Evolutionary conservation across 371 early-diverging fungal species (phyloP), one percentile per base, ranked within the genome.

Genomic region (Mycotypha africana): DNA sequence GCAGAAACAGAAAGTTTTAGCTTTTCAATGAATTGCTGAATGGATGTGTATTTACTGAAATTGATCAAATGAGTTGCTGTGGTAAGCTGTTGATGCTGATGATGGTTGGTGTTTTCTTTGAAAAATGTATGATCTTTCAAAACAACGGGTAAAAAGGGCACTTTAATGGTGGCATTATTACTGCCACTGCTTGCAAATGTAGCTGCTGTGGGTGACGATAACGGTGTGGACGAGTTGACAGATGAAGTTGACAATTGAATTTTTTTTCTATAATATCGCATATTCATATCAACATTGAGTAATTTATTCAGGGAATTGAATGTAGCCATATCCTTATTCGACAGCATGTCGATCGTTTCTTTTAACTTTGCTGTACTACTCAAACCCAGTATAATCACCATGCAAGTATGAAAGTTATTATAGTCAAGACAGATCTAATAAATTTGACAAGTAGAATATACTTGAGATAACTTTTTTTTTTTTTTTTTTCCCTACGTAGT

Each of bases 401-500:
- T 74, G 19, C 57, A 54, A 2, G 74, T 68, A 51, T 74, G 74
- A 26, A 63, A 74, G 25, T 70, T 70, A 45, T 64, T 74, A 56
- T 63, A 57, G 16, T 63, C 70, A 2, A 61, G 44, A 19, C 74
- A 74, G 14, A 53, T 23, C 70, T 63, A 38, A 11, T 33, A 11
- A 11, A 33, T 4, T 9, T 11, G n/a, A 9, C 4, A n/a, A 14
- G 4, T 16, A 11, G 12, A 2, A 14, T 6, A 33, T 14, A 33
- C 4, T 11, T 8, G 30, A 28, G 30, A 6, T 28, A 28, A 28
- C 12, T 28, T 28, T n/a, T n/a, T n/a, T n/a, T n/a, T n/a, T n/a
- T n/a, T n/a, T n/a, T n/a, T n/a, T n/a, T n/a, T n/a, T n/a, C n/a
- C n/a, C n/a, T n/a, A n/a, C n/a, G n/a, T n/a, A n/a, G n/a, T n/a